Evolutionary conservation across 2,329 filamentous ascomycete genomes (phyloP), one percentile per base, ranked within the genome.

Genomic region (Aspergillus ibericus): DNA sequence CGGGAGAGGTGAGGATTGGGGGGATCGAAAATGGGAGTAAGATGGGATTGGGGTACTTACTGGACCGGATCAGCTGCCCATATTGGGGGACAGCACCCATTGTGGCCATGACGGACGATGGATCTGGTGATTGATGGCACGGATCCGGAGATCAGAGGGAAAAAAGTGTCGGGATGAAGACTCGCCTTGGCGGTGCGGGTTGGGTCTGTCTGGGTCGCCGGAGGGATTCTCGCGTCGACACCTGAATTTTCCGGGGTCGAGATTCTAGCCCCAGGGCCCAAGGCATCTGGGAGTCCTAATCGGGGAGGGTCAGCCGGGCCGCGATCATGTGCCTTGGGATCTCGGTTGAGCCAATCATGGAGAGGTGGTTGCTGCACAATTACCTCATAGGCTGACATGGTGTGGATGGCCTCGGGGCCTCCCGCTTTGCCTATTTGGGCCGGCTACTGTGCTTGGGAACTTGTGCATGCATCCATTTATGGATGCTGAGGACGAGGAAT

Each of bases 1-100:
- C 18, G 36, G 9, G 18, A 27, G 48, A 46, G 16, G 46, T 48
- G 18, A 59, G 34, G 8, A 47, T 47, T 10, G 32, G 42, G 8
- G n/a, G 18, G 20, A 15, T 25, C 10, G 10, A 27, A 46, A 20
- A 16, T 13, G 29, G 20, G 34, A 46, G 4, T 3, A 5, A 10
- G 35, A 5, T 12, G 12, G 35, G 34, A 3, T 20, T 22, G 5
- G 5, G 20, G 16, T n/a, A 62, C 66, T 58, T 68, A 77, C 76
- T 72, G 61, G 74, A 66, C 61, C 74, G 74, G 62, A 73, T 59
- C 59, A 78, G 64, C 63, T 73, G 74, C 65, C 75, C 72, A 58
- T 72, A 75, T 18, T 70, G 70, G 65, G 72, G 68, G 47, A 74
- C 59, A 63, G 70, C 67, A 62, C 70, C 74, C 67, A 77, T 73